Evolutionary conservation across 345 rosid genomes (phyloP).

Genomic region (Ailanthus altissimus): DNA sequence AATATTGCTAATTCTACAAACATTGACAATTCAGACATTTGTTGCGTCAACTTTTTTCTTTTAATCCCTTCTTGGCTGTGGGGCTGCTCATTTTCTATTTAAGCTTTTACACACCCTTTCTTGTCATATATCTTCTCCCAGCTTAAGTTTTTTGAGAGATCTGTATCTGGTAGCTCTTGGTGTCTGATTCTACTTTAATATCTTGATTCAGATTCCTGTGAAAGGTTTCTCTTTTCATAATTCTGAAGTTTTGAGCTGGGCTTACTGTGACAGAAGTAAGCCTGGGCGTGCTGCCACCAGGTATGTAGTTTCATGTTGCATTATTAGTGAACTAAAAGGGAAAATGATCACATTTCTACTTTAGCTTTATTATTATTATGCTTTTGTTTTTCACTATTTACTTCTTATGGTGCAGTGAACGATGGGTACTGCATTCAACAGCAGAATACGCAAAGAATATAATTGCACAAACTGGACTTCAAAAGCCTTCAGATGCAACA

Average conservation of each 20-base stretch:
- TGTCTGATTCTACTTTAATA: slow-evolving; percentile 16
- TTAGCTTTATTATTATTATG: not conserved
- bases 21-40: not conserved
- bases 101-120: not conserved
- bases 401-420: slow-evolving; percentile 46
- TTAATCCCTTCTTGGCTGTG: not conserved
- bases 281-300: slow-evolving; percentile 70
- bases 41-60: not conserved
- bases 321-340: not conserved
- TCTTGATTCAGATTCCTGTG: slow-evolving; percentile 57
- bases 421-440: slow-evolving; percentile 85
- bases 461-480: slow-evolving; percentile 62
- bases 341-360: slow-evolving; percentile 8
- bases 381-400: not conserved
- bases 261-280: slow-evolving; percentile 76
- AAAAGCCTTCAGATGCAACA: slow-evolving; percentile 58
- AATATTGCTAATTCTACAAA: not conserved
- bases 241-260: slow-evolving; percentile 68
- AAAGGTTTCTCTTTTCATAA: slow-evolving; percentile 66
- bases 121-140: not conserved
- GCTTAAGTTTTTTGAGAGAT: too few relatives aligned
- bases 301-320: slow-evolving; percentile 32
- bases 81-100: slow-evolving; percentile 1
- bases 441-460: slow-evolving; percentile 54
- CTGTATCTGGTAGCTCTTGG: too few relatives aligned